Percentiles rank a stretch among this genome's conserved stretches.
These are phyloP conservation scores for Speleostelium caveatum DNA, from an alignment of 78 protist genomes.

Conservation along the genomic window DNA sequence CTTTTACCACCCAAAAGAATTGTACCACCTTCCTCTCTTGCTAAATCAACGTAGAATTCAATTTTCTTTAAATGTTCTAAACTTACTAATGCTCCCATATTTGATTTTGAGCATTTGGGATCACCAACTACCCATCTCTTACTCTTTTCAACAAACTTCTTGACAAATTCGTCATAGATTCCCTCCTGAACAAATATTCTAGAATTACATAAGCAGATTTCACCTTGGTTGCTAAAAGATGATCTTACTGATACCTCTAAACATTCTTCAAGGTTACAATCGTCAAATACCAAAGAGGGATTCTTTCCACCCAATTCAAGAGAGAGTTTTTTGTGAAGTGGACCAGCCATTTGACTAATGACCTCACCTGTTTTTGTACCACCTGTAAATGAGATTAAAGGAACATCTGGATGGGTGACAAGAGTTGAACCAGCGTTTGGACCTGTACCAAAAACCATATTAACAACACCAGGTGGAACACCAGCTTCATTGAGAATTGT, in stretches of 20 bases:
- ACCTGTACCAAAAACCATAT: conserved; percentile 89
- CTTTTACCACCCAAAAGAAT: conserved; percentile 57
- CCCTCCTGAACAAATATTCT: conserved; percentile 86
- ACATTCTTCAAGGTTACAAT: conserved; percentile 53
- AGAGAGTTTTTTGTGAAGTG: conserved; percentile 83
- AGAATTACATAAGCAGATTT: conserved; percentile 94
- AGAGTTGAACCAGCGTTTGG: conserved; percentile 72
- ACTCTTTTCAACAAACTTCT: conserved; percentile 54
- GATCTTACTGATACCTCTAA: conserved; percentile 47
- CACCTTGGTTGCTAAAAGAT: conserved; percentile 77
- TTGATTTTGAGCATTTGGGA: conserved; percentile 45
- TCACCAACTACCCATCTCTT: conserved; percentile 80
- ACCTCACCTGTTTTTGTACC: conserved; percentile 90
- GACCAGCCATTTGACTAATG: conserved; percentile 23
- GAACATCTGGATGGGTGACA: conserved; percentile 82
- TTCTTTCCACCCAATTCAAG: conserved; percentile 97
- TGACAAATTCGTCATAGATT: conserved; percentile 86
- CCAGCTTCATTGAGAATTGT: conserved; percentile 68
- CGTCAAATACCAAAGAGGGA: conserved; percentile 87
- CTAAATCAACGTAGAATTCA: conserved; percentile 78
- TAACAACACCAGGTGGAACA: conserved; percentile 91
- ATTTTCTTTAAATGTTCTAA: conserved; percentile 83
- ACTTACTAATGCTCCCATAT: conserved; percentile 88
- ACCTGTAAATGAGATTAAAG: conserved; percentile 92
- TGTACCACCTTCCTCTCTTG: conserved; percentile 86